phyloP scores from a whole-genome alignment of 2,329 filamentous ascomycete genomes.

The Fusarium tuaranense region DNA sequence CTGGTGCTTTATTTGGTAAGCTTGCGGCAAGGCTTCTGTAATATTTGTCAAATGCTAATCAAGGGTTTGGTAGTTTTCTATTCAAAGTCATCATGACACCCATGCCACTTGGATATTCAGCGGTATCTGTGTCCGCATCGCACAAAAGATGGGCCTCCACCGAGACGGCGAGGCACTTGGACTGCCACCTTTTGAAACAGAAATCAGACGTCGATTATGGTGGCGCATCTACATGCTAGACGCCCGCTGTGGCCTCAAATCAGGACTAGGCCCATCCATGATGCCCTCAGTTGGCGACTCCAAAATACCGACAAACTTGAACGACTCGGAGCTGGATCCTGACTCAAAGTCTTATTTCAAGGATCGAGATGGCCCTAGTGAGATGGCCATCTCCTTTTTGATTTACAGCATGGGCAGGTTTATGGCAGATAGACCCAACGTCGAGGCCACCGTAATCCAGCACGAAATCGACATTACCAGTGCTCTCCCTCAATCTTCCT shows the following conservation, averaged over 20 bases:
- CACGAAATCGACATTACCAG: background rate
- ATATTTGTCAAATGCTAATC: background rate
- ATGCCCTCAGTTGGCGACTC: background rate
- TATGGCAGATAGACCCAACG: background rate
- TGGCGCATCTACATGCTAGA: background rate
- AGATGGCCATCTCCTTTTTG: background rate
- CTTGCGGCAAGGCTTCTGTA: accelerated
- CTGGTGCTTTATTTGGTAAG: background rate
- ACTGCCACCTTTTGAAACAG: background rate
- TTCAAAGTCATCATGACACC: background rate
- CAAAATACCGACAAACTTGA: background rate
- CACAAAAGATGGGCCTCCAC: background rate
- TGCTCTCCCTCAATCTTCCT: background rate
- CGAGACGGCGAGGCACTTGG: background rate
- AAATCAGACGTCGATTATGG: background rate
- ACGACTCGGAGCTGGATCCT: background rate
- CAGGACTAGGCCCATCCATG: background rate
- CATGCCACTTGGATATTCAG: background rate
- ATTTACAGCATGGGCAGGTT: background rate
- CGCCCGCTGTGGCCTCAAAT: background rate
- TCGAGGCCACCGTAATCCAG: background rate
- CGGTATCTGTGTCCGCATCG: background rate
- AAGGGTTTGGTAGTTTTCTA: background rate
- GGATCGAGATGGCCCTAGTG: background rate
- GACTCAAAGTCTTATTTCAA: background rate